Conservation (phyloP, 768 basidiomycete species). For the Filobasidium wieringae region DNA sequence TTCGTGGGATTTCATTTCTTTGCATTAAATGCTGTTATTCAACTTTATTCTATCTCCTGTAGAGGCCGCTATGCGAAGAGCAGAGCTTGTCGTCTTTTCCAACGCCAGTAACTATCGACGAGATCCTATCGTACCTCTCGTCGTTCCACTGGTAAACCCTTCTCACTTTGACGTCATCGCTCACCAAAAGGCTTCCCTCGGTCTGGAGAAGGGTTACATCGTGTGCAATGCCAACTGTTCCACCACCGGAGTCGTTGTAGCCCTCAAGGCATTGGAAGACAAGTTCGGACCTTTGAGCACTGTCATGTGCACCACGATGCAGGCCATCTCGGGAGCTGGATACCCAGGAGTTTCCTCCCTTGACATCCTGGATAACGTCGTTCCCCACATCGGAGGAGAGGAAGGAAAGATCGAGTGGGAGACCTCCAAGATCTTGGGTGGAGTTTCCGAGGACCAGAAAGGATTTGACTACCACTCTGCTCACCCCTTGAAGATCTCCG, state of each 20-base stretch:
- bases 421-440: slow-evolving; percentile 90
- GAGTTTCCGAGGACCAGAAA: slow-evolving; percentile 48
- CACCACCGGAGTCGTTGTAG: slow-evolving; percentile 82
- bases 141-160: slow-evolving; percentile 92
- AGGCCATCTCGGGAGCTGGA: slow-evolving; percentile 95
- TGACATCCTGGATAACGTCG: slow-evolving; percentile 90
- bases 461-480: slow-evolving; percentile 72
- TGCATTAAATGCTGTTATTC: too few species aligned
- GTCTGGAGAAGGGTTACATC: slow-evolving; percentile 66
- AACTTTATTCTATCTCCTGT: slow-evolving; percentile 12
- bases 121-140: slow-evolving; percentile 82
- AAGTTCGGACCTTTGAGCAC: slow-evolving; percentile 89
- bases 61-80: slow-evolving; percentile 76
- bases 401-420: slow-evolving; percentile 98
- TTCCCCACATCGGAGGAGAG: slow-evolving; percentile 86
- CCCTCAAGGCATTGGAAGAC: slow-evolving; percentile 77
- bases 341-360: slow-evolving; percentile 84
- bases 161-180: slow-evolving; percentile 69
- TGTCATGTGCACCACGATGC: slow-evolving; percentile 86
- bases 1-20: too few species aligned
- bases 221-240: slow-evolving; percentile 98
- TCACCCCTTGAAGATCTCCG: slow-evolving; percentile 78
- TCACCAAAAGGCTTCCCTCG: slow-evolving; percentile 62
- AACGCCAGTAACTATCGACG: slow-evolving; percentile 94
- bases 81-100: slow-evolving; percentile 85